Base-by-base conservation (phyloP, 192 early-diverging fungal genomes). In the Gryganskiella cystojenkinii region DNA sequence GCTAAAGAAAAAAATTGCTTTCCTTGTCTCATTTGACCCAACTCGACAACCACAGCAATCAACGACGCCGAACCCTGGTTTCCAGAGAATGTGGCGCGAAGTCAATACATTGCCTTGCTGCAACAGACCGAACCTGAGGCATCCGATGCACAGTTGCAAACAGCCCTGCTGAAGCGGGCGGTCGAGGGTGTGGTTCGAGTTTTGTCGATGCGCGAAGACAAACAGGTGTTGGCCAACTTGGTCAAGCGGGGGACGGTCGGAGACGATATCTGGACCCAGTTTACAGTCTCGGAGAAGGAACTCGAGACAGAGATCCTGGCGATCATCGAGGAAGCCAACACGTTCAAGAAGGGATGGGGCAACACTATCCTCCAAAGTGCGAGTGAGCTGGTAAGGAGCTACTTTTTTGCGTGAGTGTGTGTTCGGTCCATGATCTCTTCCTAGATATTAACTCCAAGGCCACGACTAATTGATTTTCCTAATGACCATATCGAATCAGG, bases 361-460 rank as follows among this genome's bases (percentile, higher is more conserved):
- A 84, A 90, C 44, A 89, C 83, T 10, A 95, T 98, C 59, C 91
- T 98, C 67, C 89, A 90, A 20, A 90, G 91, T 33, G 95, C 95
- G 0, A 87, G 88, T 14, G 88, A 94, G 73, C 85, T 95, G 75
- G 86, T 94, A 49, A 88, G 91, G 54, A 9, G 8, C 24, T 3
- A 45, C 15, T 45, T 19, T 3, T 17, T 14, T 59, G 22, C 35
- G 0, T 37, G 7, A 34, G 9, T 24, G 15, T 34, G 3, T 57
- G 0, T 20, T 54, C 8, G 7, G 25, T 27, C 31, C 31, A 22
- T 10, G 22, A 6, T 15, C 47, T 43, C 9, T 61, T 61, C 8
- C 4, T 30, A 20, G 4, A 49, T 62, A 27, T 20, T 49, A 19
- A 49, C 13, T 45, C 8, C 5, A 35, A 35, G 20, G 42, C 45